A percentile compares a stretch with the other conserved stretches of the same genome.
phyloP scores from a whole-genome alignment of 2,329 filamentous ascomycete genomes.

The Magnaporthales sp. region DNA sequence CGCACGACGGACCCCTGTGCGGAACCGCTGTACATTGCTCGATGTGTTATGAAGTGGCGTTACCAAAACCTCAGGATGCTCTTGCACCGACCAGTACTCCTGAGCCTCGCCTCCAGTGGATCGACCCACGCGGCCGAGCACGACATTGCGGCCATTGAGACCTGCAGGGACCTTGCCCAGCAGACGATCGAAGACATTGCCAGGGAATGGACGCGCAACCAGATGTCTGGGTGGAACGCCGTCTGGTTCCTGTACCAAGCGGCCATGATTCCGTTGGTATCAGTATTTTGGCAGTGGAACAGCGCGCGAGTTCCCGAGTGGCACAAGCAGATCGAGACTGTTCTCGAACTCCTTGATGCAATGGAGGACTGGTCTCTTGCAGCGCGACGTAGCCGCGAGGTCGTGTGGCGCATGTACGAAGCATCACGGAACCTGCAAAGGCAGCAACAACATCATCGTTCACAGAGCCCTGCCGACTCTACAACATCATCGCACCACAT shows the following conservation, averaged over 20 bases:
- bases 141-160: slow-evolving; percentile 59
- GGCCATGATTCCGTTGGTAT: slow-evolving; percentile 69
- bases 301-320: slow-evolving; percentile 40
- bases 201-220: slow-evolving; percentile 59
- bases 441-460: slow-evolving; percentile 20
- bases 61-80: slow-evolving; percentile 73
- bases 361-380: slow-evolving; percentile 59
- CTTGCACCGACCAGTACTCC: slow-evolving; percentile 62
- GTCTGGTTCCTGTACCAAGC: slow-evolving; percentile 79
- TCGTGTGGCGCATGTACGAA: slow-evolving; percentile 56
- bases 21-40: slow-evolving; percentile 59
- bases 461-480: slow-evolving; percentile 17
- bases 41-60: slow-evolving; percentile 74
- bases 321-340: slow-evolving; percentile 48
- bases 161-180: slow-evolving; percentile 60
- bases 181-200: slow-evolving; percentile 66
- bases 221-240: slow-evolving; percentile 74
- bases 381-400: slow-evolving; percentile 53
- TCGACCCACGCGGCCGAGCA: slow-evolving; percentile 44
- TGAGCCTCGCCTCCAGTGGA: slow-evolving; percentile 53
- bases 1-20: slow-evolving; percentile 58
- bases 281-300: slow-evolving; percentile 59
- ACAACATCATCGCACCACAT: slow-evolving; percentile 17
- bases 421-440: slow-evolving; percentile 30
- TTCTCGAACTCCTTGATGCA: slow-evolving; percentile 51